Base-by-base conservation (phyloP, 306 rosid genomes). In the Citrullus mucosospermus region DNA sequence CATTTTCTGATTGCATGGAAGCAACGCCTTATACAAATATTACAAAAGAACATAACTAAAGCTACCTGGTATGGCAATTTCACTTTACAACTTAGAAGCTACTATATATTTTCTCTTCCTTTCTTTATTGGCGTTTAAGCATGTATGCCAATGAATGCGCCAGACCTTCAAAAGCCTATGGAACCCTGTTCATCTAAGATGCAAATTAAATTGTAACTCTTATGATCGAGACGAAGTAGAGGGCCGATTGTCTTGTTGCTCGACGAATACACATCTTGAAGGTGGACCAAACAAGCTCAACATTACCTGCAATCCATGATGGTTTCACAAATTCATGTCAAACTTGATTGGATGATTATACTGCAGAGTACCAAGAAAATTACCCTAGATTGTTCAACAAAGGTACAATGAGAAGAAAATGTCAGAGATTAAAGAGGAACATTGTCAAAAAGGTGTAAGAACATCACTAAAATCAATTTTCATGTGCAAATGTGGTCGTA, bases 231-330 rank as follows among this genome's bases (percentile, higher is more conserved):
- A 87, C 44, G 96, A 83, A 80, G 82, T 79, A 79, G 97, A 85
- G 25, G 90, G 78, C 65, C 81, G 85, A 77, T 85, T 81, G 75
- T 86, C 97, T 75, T 61, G 86, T 55, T 78, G 93, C 78, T 95
- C 97, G 4, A 50, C 38, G 15, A 53, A 77, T 62, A 71, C 83
- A 48, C 85, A 82, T 85, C 99, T 90, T 36, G 99, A 96, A 68
- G 99, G 98, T 50, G 98, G 99, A 82, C 99, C 99, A 53, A 88
- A 88, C 59, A 92, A 81, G 91, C 99, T 96, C 83, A 96, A 81
- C 25, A 88, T 83, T 71, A 96, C 99, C 99, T 96, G 88, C 70
- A 78, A 76, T 36, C 78, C 74, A 58, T 51, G 59, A 53, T 25
- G 32, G 9, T n/a, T 46, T 43, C 12, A 68, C 34, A 39, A 55